These are phyloP conservation scores for Neurospora terricola DNA, from an alignment of 495 filamentous ascomycete genomes.

Conservation along the genomic window DNA sequence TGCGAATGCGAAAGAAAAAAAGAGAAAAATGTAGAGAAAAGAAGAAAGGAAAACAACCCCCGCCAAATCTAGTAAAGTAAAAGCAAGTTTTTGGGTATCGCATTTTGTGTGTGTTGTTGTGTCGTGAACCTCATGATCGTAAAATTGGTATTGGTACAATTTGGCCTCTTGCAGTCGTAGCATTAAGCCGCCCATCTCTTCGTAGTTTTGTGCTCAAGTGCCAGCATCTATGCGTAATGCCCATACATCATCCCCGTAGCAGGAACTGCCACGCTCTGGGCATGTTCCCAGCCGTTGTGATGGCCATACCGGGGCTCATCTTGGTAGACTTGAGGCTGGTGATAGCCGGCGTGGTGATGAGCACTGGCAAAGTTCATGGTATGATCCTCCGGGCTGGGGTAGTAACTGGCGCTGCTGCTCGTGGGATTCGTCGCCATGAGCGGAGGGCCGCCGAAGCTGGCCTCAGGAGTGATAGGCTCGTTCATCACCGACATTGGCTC, in stretches of 20 bases:
- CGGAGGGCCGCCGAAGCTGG: not conserved
- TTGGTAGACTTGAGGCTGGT: not conserved
- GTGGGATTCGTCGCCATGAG: slow-evolving; percentile 1
- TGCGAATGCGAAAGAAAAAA: not conserved
- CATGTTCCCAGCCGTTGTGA: not conserved
- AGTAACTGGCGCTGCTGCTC: not conserved
- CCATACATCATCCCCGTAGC: not conserved
- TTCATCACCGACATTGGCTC: not conserved
- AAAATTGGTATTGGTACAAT: not conserved
- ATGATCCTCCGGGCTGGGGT: not conserved
- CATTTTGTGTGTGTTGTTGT: not conserved
- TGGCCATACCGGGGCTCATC: not conserved
- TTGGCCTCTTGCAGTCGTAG: not conserved
- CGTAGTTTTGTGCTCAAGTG: not conserved
- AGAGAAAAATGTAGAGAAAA: not conserved
- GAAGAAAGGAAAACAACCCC: not conserved
- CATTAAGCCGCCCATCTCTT: not conserved
- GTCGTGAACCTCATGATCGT: not conserved
- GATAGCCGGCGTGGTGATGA: not conserved
- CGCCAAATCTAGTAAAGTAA: not conserved
- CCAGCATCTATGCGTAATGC: not conserved
- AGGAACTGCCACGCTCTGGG: not conserved
- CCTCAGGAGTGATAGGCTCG: slow-evolving; percentile 12
- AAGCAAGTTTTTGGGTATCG: not conserved
- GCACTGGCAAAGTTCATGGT: not conserved